These are phyloP conservation scores for Sclerotiophoma versabilis DNA, from an alignment of 2,329 filamentous ascomycete species.

Conservation along the genomic window DNA sequence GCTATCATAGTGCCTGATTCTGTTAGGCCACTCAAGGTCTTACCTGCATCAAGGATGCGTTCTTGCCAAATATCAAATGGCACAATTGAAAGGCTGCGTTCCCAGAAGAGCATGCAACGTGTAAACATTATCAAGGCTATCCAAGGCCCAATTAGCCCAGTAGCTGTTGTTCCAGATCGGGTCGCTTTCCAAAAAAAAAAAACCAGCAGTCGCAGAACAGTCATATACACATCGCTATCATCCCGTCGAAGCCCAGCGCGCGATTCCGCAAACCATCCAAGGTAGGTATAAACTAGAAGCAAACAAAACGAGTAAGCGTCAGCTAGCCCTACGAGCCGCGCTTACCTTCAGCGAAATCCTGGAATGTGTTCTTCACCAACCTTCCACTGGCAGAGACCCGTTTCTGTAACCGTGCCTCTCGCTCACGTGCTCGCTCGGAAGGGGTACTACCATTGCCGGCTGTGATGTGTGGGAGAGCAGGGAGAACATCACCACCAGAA, in stretches of 20 bases:
- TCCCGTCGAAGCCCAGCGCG: constrained; percentile 40
- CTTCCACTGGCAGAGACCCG: constrained; percentile 51
- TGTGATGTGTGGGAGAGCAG: constrained; percentile 64
- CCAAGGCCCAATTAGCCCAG: constrained; percentile 5
- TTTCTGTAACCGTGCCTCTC: constrained; percentile 49
- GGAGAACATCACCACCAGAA: constrained; percentile 64
- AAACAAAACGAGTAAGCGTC: constrained; percentile 39
- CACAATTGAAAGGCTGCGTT: neutral
- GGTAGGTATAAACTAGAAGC: constrained; percentile 46
- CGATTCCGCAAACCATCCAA: constrained; percentile 40
- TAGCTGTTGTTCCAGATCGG: constrained; percentile 5
- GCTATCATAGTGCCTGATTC: no score
- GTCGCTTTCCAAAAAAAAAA: constrained; percentile 6
- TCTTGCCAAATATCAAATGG: no score
- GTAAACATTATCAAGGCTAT: constrained; percentile 15
- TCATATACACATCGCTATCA: constrained; percentile 21
- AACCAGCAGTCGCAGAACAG: neutral
- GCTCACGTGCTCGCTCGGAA: constrained; percentile 47
- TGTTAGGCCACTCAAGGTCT: no score
- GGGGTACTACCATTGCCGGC: constrained; percentile 51
- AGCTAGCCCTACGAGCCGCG: constrained; percentile 39
- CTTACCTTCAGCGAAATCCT: constrained; percentile 44
- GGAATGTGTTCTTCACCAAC: constrained; percentile 46
- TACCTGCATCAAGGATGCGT: no score
- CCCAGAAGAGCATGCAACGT: neutral